Evolutionary conservation across 805 yeast genomes (phyloP).

Genomic region (Teunomyces barrocoloradensis): DNA sequence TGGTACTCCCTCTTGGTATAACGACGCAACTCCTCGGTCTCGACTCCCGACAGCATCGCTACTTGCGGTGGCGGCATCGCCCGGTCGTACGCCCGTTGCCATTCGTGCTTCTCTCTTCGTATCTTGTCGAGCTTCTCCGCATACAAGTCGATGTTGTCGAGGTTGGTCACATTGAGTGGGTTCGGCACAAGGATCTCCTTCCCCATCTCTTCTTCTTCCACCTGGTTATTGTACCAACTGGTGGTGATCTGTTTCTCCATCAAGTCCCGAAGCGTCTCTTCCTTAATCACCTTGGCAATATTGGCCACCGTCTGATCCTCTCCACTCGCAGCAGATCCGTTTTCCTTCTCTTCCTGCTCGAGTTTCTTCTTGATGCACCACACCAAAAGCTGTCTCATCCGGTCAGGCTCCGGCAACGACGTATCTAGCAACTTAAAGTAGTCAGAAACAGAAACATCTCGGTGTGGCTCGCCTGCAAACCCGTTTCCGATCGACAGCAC

Average conservation of each 20-base stretch:
- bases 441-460: conserved; percentile 51
- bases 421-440: conserved; percentile 62
- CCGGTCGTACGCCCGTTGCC: conserved; percentile 37
- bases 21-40: conserved; percentile 2
- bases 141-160: conserved; percentile 45
- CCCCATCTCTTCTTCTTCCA: conserved; percentile 20
- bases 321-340: conserved; percentile 7
- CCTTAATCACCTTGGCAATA: conserved; percentile 62
- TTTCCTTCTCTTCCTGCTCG: conserved; percentile 24
- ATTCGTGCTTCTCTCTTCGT: conserved; percentile 44
- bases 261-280: conserved; percentile 59
- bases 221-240: conserved; percentile 60
- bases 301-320: conserved; percentile 45
- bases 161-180: conserved; percentile 55
- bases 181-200: conserved; percentile 49
- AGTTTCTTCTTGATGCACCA: conserved; percentile 64
- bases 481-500: conserved; percentile 77
- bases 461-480: conserved; percentile 63
- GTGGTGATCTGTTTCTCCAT: conserved; percentile 58
- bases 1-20: conserved; percentile 9
- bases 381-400: conserved; percentile 63
- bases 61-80: conserved; percentile 1
- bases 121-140: conserved; percentile 43
- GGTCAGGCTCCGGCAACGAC: conserved; percentile 66
- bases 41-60: conserved; percentile 9